Evolutionary conservation across 768 basidiomycete genomes (phyloP).

Genomic region (Amanita jacksonii): DNA sequence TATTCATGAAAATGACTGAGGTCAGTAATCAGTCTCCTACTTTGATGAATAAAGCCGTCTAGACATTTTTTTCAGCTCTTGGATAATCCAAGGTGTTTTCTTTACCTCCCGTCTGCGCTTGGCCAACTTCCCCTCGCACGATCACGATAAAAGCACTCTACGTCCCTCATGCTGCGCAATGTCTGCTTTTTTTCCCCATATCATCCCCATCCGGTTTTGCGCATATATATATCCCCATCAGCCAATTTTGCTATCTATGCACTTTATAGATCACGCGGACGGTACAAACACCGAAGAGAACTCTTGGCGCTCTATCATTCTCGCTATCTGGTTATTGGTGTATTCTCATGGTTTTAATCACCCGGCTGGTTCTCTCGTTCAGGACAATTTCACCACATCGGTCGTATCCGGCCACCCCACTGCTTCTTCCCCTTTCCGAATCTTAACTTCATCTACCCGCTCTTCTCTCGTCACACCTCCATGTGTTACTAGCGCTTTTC

Average conservation of each 20-base stretch:
- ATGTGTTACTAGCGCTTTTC: slow-evolving; percentile 8
- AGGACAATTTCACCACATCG: slow-evolving; percentile 2
- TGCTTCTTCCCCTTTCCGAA: not conserved
- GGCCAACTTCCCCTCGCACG: not conserved
- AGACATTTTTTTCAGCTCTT: not conserved
- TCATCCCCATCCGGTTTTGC: not conserved
- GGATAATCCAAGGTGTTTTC: not conserved
- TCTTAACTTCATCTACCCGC: slow-evolving; percentile 10
- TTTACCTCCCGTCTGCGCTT: too few relatives aligned
- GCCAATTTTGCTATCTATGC: not conserved
- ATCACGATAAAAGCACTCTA: not conserved
- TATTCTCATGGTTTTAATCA: slow-evolving; percentile 6
- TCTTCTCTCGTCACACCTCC: slow-evolving; percentile 3
- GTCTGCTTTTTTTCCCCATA: not conserved
- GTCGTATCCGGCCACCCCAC: not conserved
- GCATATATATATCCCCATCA: not conserved
- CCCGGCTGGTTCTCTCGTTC: slow-evolving; percentile 6
- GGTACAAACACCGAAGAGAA: too few relatives aligned
- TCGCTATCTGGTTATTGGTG: slow-evolving; percentile 6
- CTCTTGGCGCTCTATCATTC: slow-evolving; percentile 1
- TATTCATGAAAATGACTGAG: slow-evolving; percentile 7
- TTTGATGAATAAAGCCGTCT: not conserved
- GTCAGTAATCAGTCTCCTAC: not conserved
- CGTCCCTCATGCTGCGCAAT: not conserved
- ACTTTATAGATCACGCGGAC: slow-evolving; percentile 3